phyloP scores from a whole-genome alignment of 2,329 filamentous ascomycete species.

The Rachicladosporium sp. region DNA sequence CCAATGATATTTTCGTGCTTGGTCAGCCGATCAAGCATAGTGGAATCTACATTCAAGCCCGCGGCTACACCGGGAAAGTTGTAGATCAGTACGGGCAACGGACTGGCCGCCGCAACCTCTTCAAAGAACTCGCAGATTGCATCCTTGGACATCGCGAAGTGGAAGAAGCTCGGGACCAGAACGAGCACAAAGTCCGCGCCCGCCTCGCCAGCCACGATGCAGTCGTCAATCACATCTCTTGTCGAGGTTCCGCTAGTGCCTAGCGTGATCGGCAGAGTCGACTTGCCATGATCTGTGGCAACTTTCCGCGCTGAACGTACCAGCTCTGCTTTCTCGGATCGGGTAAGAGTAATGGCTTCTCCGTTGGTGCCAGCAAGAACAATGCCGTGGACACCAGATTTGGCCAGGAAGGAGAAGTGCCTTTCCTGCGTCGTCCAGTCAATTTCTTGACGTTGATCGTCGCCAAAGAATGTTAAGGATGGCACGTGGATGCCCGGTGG shows the following conservation, averaged over 20 bases:
- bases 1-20: slow-evolving; percentile 26
- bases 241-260: slow-evolving; percentile 30
- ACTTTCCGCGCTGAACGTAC: slow-evolving; percentile 28
- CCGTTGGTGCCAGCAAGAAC: slow-evolving; percentile 36
- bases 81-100: slow-evolving; percentile 35
- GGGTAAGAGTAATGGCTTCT: slow-evolving; percentile 31
- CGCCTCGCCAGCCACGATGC: slow-evolving; percentile 24
- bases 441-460: slow-evolving; percentile 38
- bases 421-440: slow-evolving; percentile 44
- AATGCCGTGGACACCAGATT: slow-evolving; percentile 40
- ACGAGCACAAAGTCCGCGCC: slow-evolving; percentile 28
- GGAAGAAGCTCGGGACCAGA: slow-evolving; percentile 29
- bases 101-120: slow-evolving; percentile 26
- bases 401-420: slow-evolving; percentile 43
- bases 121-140: slow-evolving; percentile 26
- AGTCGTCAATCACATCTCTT: slow-evolving; percentile 29
- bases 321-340: slow-evolving; percentile 29
- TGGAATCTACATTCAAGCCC: slow-evolving; percentile 34
- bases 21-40: slow-evolving; percentile 24
- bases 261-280: slow-evolving; percentile 28
- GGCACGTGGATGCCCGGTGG: slow-evolving; percentile 46
- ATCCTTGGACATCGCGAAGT: slow-evolving; percentile 27
- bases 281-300: slow-evolving; percentile 22
- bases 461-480: slow-evolving; percentile 43
- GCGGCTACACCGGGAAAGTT: slow-evolving; percentile 35